phyloP scores from a whole-genome alignment of 805 yeast species.

The Saccharomycodes ludwigii region DNA sequence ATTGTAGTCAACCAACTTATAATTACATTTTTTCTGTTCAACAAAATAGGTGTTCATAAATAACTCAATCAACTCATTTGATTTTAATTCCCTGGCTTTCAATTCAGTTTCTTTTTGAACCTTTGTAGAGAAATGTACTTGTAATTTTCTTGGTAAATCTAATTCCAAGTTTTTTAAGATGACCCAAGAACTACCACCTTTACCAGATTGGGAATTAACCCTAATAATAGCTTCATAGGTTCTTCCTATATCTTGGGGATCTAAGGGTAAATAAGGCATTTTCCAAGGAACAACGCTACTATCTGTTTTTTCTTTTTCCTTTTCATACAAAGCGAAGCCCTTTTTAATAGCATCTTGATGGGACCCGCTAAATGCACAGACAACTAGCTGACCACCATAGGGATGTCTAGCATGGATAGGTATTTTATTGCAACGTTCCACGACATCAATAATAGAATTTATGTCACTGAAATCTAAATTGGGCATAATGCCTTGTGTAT shows the following conservation, averaged over 20 bases:
- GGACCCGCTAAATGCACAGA: constrained; percentile 76
- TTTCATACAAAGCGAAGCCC: constrained; percentile 47
- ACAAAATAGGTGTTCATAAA: constrained; percentile 50
- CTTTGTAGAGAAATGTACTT: constrained; percentile 57
- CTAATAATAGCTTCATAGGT: constrained; percentile 88
- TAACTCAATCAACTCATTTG: constrained; percentile 50
- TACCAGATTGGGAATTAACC: constrained; percentile 80
- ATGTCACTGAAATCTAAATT: constrained; percentile 61
- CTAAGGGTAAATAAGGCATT: constrained; percentile 73
- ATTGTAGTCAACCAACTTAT: constrained; percentile 34
- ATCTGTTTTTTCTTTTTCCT: constrained; percentile 25
- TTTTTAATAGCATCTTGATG: constrained; percentile 84
- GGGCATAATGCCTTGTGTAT: constrained; percentile 69
- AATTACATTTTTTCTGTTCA: constrained; percentile 17
- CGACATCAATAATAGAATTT: constrained; percentile 52
- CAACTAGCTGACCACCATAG: constrained; percentile 72
- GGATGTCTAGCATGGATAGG: constrained; percentile 74
- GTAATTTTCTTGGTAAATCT: constrained; percentile 72
- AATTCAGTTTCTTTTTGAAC: constrained; percentile 62
- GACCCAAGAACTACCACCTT: constrained; percentile 87
- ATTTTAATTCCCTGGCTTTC: constrained; percentile 58
- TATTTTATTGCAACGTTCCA: constrained; percentile 69
- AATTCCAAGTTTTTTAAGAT: constrained; percentile 63
- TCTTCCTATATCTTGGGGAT: constrained; percentile 76
- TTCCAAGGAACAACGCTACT: constrained; percentile 45